These are phyloP conservation scores for Camellia oleifera DNA, from an alignment of 179 eudicot species.

Conservation along the genomic window DNA sequence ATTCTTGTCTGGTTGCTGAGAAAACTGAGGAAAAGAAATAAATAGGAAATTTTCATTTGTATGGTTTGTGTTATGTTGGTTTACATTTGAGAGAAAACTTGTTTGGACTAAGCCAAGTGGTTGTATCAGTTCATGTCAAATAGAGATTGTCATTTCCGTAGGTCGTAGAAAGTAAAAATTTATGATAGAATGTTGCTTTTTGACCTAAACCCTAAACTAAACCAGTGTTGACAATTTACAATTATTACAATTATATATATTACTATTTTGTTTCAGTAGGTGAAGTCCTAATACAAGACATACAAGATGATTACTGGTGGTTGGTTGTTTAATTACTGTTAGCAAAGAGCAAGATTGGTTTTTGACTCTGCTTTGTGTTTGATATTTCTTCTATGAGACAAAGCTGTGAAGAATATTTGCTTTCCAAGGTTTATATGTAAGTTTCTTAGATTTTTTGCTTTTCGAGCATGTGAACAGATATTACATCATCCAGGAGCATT, in stretches of 20 bases:
- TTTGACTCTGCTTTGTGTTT: slow-evolving; percentile 1
- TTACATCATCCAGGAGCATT: slow-evolving; percentile 15
- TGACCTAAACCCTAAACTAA: not conserved
- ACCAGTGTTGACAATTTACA: not conserved
- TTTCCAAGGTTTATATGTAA: not conserved
- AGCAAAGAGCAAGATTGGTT: not conserved
- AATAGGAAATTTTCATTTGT: not conserved
- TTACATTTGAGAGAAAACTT: not conserved
- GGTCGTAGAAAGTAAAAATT: not conserved
- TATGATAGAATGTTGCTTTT: not conserved
- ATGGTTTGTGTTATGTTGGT: not conserved
- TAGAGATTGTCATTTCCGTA: not conserved
- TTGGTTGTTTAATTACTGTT: not conserved
- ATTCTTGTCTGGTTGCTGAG: not conserved
- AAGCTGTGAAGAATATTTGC: not conserved
- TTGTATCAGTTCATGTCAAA: not conserved
- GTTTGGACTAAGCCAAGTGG: not conserved
- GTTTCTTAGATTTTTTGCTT: not conserved
- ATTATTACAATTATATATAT: not conserved
- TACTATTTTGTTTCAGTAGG: not conserved
- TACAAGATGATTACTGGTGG: not conserved
- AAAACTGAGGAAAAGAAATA: not conserved
- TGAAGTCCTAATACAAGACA: not conserved
- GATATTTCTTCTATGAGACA: not conserved
- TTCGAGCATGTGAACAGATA: slow-evolving; percentile 25